Conservation (phyloP, 768 basidiomycete genomes). For the Panellus pusillus region DNA sequence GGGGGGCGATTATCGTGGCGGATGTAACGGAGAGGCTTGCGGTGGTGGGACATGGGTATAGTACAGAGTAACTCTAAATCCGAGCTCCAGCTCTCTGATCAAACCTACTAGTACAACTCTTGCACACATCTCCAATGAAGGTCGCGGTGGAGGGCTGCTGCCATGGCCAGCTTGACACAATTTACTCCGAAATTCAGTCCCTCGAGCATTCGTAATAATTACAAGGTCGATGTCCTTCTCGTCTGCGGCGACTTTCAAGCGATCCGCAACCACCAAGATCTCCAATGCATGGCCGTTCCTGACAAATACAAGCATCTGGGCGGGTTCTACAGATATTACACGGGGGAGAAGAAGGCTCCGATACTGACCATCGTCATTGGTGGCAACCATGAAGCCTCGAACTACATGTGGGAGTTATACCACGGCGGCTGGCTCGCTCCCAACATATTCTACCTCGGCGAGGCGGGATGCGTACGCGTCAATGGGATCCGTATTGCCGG, state of each 20-base stretch:
- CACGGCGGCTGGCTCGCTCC: constrained; percentile 97
- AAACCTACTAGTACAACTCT: neutral
- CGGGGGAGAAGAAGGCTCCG: constrained; percentile 77
- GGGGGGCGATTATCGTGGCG: constrained; percentile 6
- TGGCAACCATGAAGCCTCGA: constrained; percentile 97
- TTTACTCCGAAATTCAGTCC: constrained; percentile 68
- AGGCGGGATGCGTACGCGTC: constrained; percentile 85
- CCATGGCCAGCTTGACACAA: constrained; percentile 88
- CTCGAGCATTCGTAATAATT: constrained; percentile 62
- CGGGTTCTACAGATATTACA: constrained; percentile 90
- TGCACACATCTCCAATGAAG: constrained; percentile 34
- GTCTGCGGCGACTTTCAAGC: constrained; percentile 98
- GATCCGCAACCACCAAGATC: constrained; percentile 79
- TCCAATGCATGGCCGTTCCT: constrained; percentile 90
- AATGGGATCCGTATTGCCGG: constrained; percentile 92
- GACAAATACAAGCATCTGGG: constrained; percentile 83
- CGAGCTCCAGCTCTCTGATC: too few relatives aligned
- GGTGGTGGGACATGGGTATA: neutral
- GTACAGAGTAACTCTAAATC: too few relatives aligned
- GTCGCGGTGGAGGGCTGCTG: constrained; percentile 94
- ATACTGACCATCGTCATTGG: constrained; percentile 92
- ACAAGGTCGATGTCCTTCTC: constrained; percentile 81
- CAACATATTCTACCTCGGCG: constrained; percentile 95
- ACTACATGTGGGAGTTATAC: constrained; percentile 95
- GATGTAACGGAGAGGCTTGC: constrained; percentile 6